phyloP scores from a whole-genome alignment of 2,329 filamentous ascomycete genomes.

The Lecanicillium sp. region DNA sequence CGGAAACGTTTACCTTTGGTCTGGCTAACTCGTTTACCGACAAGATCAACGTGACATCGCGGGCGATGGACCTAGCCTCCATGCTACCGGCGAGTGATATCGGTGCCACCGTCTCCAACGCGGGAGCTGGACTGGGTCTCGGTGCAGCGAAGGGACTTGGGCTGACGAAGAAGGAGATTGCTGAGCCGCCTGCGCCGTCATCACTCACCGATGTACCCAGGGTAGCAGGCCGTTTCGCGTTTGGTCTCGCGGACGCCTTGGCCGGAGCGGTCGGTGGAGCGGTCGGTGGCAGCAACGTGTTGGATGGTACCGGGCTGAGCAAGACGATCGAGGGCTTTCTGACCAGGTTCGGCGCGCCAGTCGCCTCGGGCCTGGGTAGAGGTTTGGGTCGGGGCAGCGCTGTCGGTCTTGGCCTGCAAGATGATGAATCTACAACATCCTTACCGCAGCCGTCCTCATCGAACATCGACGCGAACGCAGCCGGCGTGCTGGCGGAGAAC shows the following conservation, averaged over 20 bases:
- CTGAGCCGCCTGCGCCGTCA: conserved; percentile 6
- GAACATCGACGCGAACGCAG: conserved; percentile 12
- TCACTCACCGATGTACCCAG: conserved; percentile 15
- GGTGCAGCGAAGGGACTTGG: conserved; percentile 17
- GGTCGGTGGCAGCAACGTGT: conserved; percentile 15
- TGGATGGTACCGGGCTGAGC: conserved; percentile 8
- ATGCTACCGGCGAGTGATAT: conserved; percentile 14
- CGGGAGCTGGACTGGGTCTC: conserved; percentile 17
- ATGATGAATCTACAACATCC: conserved; percentile 14
- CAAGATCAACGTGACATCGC: conserved; percentile 8
- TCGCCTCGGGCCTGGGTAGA: conserved; percentile 24
- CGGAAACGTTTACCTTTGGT: conserved; percentile 4
- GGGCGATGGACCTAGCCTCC: conserved; percentile 8
- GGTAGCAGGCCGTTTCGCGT: conserved; percentile 19
- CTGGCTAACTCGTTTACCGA: conserved; percentile 8
- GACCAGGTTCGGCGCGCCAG: conserved; percentile 15
- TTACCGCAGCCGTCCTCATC: neutral
- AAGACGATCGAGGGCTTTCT: neutral
- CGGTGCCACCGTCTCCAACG: conserved; percentile 14
- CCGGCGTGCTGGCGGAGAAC: conserved; percentile 20
- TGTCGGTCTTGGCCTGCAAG: conserved; percentile 25
- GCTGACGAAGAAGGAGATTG: conserved; percentile 15
- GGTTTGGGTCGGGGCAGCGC: conserved; percentile 23
- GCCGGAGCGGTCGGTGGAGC: conserved; percentile 17
- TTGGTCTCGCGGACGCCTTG: conserved; percentile 20